Evolutionary conservation across 169 alveolate species (phyloP).

Genomic region (Plasmodium falciparum): DNA sequence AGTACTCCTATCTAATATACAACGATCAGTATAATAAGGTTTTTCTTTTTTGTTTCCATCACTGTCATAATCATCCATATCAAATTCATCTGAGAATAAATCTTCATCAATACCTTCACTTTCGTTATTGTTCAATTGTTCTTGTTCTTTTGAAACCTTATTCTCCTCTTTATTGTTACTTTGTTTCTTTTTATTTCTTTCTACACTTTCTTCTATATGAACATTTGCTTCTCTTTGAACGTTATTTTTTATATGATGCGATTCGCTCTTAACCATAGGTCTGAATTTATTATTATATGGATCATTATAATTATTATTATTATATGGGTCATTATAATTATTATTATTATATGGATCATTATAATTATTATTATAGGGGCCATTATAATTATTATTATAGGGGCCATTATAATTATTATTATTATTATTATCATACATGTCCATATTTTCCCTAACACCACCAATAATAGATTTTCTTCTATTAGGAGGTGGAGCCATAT

Average conservation of each 20-base stretch:
- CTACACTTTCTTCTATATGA: neutral
- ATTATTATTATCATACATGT: too few species aligned
- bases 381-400: neutral
- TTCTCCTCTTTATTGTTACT: neutral
- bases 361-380: neutral
- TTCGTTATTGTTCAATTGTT: conserved; percentile 3
- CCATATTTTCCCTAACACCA: too few species aligned
- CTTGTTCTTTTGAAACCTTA: neutral
- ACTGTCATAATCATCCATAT: conserved; percentile 30
- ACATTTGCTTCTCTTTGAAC: neutral
- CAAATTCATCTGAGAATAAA: conserved; percentile 20
- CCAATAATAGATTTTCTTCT: too few species aligned
- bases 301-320: neutral
- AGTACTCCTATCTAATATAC: conserved; percentile 29
- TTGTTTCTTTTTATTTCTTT: neutral
- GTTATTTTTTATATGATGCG: neutral
- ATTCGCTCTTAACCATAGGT: neutral
- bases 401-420: neutral
- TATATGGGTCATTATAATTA: too few species aligned
- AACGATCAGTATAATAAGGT: conserved; percentile 61
- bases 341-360: neutral
- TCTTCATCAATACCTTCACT: conserved; percentile 9
- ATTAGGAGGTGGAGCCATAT: conserved; percentile 22
- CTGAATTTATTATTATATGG: neutral
- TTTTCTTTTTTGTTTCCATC: conserved; percentile 41